Evolutionary conservation across 305 asterid genomes (phyloP), one percentile per base, ranked within the genome.

Genomic region (Petunia hybrid): DNA sequence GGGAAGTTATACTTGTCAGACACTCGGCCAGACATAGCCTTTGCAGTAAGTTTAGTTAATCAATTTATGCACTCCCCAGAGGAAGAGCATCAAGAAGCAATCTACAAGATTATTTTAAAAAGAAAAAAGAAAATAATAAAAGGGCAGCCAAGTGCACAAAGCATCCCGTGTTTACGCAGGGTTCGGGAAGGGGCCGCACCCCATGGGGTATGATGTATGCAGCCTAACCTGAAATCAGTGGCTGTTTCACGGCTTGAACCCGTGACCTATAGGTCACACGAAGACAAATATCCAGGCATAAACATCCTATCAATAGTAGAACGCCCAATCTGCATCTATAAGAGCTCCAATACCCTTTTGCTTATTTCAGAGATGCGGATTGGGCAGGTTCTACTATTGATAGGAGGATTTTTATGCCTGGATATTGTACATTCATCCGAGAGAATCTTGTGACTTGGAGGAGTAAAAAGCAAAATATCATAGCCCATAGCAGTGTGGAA

Each of bases 1-100:
- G 42, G 75, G 42, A 67, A 67, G 75, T 67, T 67, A 36, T 67
- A 67, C 36, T 43, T 67, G 9, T 8, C 75, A 10, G 43, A 67
- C 5, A 6, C 45, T 22, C 22, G 75, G n/a, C 75, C 75, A 8
- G 43, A 6, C 45, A 16, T 39, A 8, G 2, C 45, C 10, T 67
- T 10, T 67, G 45, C 75, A 6, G 75, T 67, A 16, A 39, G 75
- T 67, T 10, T 67, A 7, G 39, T 67, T 40, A 67, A n/a, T 39
- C 3, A 39, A 6, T 67, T 67, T 43, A 67, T 67, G 75, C 41
- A 67, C 75, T 7, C 60, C 14, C 60, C 60, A 8, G 14, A 8
- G 14, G 14, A 7, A 7, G 12, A 14, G 12, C 60, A 55, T 55
- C 8, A 7, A 14, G 60, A 55, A 55, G 2, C 60, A 55, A 7